These are phyloP conservation scores for Lobosporangium transversale DNA, from an alignment of 192 early-diverging fungal species.

Conservation along the genomic window DNA sequence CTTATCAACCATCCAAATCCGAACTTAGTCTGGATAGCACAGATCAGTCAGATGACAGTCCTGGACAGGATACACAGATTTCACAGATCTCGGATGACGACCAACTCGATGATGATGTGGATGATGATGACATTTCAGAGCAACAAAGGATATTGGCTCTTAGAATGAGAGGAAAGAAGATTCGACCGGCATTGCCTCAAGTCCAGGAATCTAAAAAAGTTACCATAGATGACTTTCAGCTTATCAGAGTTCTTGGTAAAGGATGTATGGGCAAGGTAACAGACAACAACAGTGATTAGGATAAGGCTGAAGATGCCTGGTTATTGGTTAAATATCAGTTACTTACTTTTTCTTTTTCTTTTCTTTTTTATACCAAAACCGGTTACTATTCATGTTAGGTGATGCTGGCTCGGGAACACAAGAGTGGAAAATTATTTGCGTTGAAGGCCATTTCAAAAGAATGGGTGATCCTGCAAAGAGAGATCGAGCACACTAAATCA, in stretches of 20 bases:
- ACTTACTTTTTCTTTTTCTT: neutral
- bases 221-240: constrained; percentile 58
- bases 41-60: neutral
- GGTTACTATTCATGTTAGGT: constrained; percentile 47
- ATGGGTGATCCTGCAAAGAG: constrained; percentile 79
- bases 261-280: constrained; percentile 73
- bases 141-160: neutral
- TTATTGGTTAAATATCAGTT: constrained; percentile 2
- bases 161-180: constrained; percentile 19
- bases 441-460: constrained; percentile 66
- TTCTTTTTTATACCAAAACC: neutral
- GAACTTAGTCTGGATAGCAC: constrained; percentile 8
- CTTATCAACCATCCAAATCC: constrained; percentile 1
- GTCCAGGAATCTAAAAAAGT: constrained; percentile 41
- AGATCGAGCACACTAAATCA: constrained; percentile 81
- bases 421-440: constrained; percentile 58
- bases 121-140: neutral
- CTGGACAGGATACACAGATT: constrained; percentile 2
- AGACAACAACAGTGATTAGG: too few species aligned
- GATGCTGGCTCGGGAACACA: constrained; percentile 56
- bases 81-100: neutral
- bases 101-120: neutral
- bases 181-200: constrained; percentile 19
- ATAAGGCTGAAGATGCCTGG: too few species aligned
- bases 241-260: constrained; percentile 67